Conservation (phyloP, 345 rosid species). For the Syzygium oleosum region DNA sequence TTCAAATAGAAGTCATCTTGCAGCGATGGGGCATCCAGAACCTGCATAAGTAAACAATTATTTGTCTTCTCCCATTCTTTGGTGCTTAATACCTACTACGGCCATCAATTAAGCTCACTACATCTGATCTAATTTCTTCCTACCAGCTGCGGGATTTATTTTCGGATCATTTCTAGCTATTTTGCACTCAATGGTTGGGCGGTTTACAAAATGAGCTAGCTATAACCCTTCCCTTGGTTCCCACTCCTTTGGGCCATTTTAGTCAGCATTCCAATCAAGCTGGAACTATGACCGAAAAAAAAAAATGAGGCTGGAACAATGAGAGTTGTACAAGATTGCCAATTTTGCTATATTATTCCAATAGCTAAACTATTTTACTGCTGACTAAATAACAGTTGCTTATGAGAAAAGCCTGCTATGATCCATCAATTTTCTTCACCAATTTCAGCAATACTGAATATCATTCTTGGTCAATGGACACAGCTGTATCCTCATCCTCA, state of each 20-base stretch:
- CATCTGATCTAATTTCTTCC: background rate
- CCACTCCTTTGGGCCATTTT: background rate
- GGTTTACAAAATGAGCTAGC: background rate
- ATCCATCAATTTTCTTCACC: background rate
- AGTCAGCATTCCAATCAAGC: background rate
- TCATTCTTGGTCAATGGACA: background rate
- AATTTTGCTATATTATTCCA: background rate
- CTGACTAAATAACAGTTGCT: background rate
- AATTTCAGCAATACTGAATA: background rate
- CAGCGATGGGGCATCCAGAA: slow-evolving; percentile 92
- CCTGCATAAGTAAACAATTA: slow-evolving; percentile 35
- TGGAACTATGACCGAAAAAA: background rate
- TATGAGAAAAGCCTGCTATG: background rate
- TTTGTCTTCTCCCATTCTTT: background rate
- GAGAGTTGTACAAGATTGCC: background rate
- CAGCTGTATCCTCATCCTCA: background rate
- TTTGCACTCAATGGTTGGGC: background rate
- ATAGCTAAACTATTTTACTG: background rate
- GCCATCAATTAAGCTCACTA: background rate
- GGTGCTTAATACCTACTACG: background rate
- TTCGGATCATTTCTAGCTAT: background rate
- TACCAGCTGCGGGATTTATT: background rate
- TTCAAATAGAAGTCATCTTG: slow-evolving; percentile 98
- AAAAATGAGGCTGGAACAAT: background rate
- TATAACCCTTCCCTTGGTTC: background rate